These are phyloP conservation scores for Sugiyamaella novakii DNA, from an alignment of 1,139 yeast genomes.

Conservation along the genomic window DNA sequence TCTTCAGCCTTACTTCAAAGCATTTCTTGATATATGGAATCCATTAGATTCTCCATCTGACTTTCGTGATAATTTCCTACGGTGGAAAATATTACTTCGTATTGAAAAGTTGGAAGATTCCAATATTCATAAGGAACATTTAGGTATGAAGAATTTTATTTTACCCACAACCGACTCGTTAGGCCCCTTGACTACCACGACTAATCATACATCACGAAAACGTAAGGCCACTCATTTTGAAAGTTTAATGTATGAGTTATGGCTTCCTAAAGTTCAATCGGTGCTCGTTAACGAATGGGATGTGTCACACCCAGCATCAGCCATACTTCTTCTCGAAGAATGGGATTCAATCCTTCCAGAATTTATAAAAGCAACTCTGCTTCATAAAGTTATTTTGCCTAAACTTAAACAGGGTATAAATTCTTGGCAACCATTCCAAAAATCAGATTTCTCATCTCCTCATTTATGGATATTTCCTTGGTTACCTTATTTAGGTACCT, in stretches of 20 bases:
- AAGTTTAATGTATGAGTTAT: constrained; percentile 41
- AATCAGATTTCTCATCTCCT: constrained; percentile 32
- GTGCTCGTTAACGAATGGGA: constrained; percentile 43
- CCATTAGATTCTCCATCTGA: constrained; percentile 38
- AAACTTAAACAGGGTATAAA: constrained; percentile 42
- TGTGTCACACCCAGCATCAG: constrained; percentile 35
- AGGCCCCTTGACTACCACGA: neutral
- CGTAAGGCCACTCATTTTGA: constrained; percentile 35
- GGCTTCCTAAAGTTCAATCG: constrained; percentile 43
- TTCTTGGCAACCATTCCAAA: constrained; percentile 43
- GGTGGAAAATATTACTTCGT: constrained; percentile 35
- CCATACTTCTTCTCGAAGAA: constrained; percentile 43
- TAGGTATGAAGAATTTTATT: neutral
- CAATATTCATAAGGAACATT: neutral
- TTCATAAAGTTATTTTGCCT: constrained; percentile 43
- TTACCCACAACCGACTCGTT: neutral
- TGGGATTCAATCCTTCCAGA: constrained; percentile 48
- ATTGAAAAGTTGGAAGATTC: constrained; percentile 12
- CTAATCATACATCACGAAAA: neutral
- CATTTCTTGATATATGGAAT: constrained; percentile 43
- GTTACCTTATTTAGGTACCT: constrained; percentile 43
- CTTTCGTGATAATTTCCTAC: constrained; percentile 35
- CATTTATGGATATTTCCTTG: constrained; percentile 51
- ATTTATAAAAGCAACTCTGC: constrained; percentile 38
- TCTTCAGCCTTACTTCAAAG: constrained; percentile 36